Percentiles rank a stretch among this genome's conserved stretches.
phyloP scores from a whole-genome alignment of 2,329 filamentous ascomycete genomes.

The Phaeosphaeria sp. region DNA sequence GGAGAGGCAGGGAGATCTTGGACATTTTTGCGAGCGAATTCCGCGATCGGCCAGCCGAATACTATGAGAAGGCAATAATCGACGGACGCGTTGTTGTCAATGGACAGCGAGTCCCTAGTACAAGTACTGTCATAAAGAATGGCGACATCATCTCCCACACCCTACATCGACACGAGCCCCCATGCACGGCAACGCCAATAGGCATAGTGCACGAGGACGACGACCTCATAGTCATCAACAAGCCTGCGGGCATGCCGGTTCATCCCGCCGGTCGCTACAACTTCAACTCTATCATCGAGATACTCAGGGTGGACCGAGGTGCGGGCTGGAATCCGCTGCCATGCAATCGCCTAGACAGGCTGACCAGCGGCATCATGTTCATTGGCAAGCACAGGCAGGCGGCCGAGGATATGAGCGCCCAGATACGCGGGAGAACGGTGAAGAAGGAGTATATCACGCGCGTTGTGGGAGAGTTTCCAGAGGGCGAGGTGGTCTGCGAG shows the following conservation, averaged over 20 bases:
- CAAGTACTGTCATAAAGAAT: slow-evolving; percentile 78
- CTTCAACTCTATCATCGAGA: slow-evolving; percentile 93
- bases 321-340: slow-evolving; percentile 68
- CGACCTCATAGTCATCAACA: slow-evolving; percentile 94
- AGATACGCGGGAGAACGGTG: slow-evolving; percentile 81
- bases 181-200: slow-evolving; percentile 81
- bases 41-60: slow-evolving; percentile 81
- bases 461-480: slow-evolving; percentile 89
- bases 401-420: slow-evolving; percentile 75
- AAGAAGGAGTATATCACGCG: slow-evolving; percentile 95
- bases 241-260: slow-evolving; percentile 92
- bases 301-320: slow-evolving; percentile 79
- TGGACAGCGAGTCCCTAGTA: slow-evolving; percentile 69
- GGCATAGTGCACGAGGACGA: slow-evolving; percentile 88
- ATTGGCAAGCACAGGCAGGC: slow-evolving; percentile 85
- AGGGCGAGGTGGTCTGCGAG: slow-evolving; percentile 89
- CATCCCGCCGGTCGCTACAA: slow-evolving; percentile 95
- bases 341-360: slow-evolving; percentile 90
- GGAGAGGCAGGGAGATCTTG: slow-evolving; percentile 80
- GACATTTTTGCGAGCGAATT: slow-evolving; percentile 94
- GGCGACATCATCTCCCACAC: slow-evolving; percentile 93
- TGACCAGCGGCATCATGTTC: slow-evolving; percentile 98
- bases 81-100: slow-evolving; percentile 81
- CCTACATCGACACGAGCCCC: slow-evolving; percentile 93
- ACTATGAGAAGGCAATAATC: slow-evolving; percentile 84